phyloP scores from a whole-genome alignment of 257 asterid genomes.

The Voacanga thouarsii region DNA sequence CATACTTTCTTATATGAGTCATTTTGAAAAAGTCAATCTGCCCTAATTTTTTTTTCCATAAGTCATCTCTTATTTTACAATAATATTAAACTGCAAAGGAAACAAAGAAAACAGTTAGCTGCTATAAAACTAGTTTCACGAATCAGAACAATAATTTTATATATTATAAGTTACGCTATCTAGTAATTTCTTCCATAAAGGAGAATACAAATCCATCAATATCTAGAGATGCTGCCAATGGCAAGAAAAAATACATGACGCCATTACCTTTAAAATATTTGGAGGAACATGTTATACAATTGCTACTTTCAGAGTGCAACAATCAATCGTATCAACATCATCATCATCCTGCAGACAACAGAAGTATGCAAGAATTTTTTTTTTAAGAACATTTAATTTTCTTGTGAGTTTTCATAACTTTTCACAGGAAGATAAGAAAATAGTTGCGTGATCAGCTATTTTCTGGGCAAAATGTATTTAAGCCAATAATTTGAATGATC shows the following conservation, averaged over 20 bases:
- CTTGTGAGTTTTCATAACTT: conserved; percentile 7
- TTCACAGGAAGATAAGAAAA: background rate
- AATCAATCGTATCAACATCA: conserved; percentile 99
- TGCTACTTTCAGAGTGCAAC: conserved; percentile 97
- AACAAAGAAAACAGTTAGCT: background rate
- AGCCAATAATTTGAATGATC: background rate
- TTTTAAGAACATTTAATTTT: background rate
- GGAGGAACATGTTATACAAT: conserved; percentile 94
- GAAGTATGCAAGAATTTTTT: conserved; percentile 9
- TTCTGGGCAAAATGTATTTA: background rate
- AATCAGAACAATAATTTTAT: background rate
- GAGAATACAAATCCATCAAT: background rate
- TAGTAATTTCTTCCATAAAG: background rate
- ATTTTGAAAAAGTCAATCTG: no score
- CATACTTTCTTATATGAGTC: no score
- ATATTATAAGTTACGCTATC: background rate
- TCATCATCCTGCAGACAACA: conserved; percentile 76
- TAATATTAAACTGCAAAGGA: conserved; percentile 85
- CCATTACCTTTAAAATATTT: conserved; percentile 71
- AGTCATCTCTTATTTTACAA: no score
- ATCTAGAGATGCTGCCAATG: background rate
- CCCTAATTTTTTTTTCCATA: no score
- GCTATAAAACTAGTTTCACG: background rate
- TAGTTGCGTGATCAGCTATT: background rate
- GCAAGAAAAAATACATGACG: conserved; percentile 5